phyloP scores from a whole-genome alignment of 306 rosid species.

The Cicer judaicum region DNA sequence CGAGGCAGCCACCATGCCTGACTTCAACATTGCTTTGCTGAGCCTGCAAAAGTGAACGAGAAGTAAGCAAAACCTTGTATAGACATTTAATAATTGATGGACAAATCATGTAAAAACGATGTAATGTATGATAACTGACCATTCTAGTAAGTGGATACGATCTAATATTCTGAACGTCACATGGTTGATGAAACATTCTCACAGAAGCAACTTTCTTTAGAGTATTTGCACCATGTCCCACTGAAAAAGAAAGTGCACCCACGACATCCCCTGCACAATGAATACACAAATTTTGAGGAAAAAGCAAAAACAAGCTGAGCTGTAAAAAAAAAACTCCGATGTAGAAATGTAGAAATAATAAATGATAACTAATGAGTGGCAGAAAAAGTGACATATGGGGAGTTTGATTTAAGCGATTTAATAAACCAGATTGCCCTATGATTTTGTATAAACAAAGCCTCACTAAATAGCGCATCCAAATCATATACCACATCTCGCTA shows the following conservation, averaged over 20 bases:
- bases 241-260: constrained; percentile 85
- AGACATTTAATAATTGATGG: constrained; percentile 26
- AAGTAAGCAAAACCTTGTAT: constrained; percentile 29
- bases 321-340: constrained; percentile 29
- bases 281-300: constrained; percentile 33
- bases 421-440: constrained; percentile 32
- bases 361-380: constrained; percentile 13
- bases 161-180: constrained; percentile 54
- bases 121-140: constrained; percentile 57
- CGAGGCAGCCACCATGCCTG: constrained; percentile 59
- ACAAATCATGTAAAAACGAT: constrained; percentile 13
- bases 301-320: constrained; percentile 25
- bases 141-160: constrained; percentile 69
- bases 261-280: constrained; percentile 81
- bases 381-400: constrained; percentile 6
- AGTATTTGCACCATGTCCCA: constrained; percentile 72
- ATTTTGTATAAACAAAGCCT: constrained; percentile 25
- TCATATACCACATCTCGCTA: neutral
- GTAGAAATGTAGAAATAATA: constrained; percentile 1
- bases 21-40: constrained; percentile 61
- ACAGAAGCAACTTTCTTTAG: constrained; percentile 79
- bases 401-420: constrained; percentile 2
- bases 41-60: constrained; percentile 49
- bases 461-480: constrained; percentile 1
- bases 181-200: constrained; percentile 69